Conservation (phyloP, 495 filamentous ascomycete species). For the Astrothelium subdiscretum region DNA sequence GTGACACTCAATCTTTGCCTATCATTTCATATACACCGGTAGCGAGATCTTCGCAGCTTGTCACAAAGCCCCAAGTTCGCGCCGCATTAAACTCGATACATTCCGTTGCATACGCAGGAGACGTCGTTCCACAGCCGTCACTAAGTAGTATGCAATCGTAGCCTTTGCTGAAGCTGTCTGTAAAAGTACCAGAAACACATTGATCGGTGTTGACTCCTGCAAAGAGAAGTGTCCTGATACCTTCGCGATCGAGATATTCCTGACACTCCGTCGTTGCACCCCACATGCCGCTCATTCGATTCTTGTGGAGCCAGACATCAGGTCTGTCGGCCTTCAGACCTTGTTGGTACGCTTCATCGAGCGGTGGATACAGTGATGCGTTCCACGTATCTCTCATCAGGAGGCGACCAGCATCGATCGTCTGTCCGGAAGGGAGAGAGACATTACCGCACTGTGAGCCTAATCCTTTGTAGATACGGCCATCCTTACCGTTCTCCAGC, state of each 20-base stretch:
- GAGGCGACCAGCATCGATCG: conserved; percentile 33
- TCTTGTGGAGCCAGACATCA: conserved; percentile 45
- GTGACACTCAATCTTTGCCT: background rate
- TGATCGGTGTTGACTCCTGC: conserved; percentile 50
- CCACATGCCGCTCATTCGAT: conserved; percentile 48
- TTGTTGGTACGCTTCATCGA: conserved; percentile 30
- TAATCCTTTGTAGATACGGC: conserved; percentile 30
- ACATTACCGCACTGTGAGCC: conserved; percentile 34
- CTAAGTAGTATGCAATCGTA: conserved; percentile 45
- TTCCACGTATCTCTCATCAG: conserved; percentile 46
- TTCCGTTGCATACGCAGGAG: conserved; percentile 29
- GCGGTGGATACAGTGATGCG: conserved; percentile 34
- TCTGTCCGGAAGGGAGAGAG: conserved; percentile 25
- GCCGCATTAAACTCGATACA: conserved; percentile 34
- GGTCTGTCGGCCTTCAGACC: conserved; percentile 18
- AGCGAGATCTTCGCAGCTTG: conserved; percentile 28
- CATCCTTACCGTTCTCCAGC: conserved; percentile 20
- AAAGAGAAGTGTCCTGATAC: conserved; percentile 41
- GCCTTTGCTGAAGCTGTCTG: conserved; percentile 41
- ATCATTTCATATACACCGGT: conserved; percentile 19
- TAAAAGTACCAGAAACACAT: conserved; percentile 44
- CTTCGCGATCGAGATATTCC: conserved; percentile 29
- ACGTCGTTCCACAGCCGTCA: conserved; percentile 43
- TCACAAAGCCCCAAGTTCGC: conserved; percentile 33
- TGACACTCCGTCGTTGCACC: conserved; percentile 21